A percentile compares a stretch with the other conserved stretches of the same genome.
Conservation (phyloP, 2,329 filamentous ascomycete species). For the Geosmithia flava region DNA sequence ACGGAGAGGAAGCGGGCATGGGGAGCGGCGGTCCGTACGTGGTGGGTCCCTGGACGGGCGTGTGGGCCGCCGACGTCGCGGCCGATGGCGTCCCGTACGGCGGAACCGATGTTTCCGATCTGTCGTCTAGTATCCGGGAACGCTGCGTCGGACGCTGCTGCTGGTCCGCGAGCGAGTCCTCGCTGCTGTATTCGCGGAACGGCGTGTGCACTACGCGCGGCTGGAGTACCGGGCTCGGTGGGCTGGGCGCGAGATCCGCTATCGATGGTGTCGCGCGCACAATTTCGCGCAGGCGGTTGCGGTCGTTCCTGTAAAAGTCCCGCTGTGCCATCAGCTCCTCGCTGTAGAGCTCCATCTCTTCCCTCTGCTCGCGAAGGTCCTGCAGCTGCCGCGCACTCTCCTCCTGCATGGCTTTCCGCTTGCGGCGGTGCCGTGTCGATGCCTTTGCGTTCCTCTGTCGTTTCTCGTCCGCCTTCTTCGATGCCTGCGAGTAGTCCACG, state of each 20-base stretch:
- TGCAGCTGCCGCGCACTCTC: conserved; percentile 59
- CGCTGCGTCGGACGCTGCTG: conserved; percentile 22
- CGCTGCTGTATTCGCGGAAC: conserved; percentile 22
- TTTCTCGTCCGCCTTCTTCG: conserved; percentile 75
- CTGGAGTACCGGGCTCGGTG: conserved; percentile 34
- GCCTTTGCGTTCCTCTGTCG: conserved; percentile 75
- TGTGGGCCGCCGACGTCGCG: conserved; percentile 22
- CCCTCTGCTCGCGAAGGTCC: conserved; percentile 54
- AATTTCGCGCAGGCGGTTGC: conserved; percentile 59
- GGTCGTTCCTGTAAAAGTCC: conserved; percentile 62
- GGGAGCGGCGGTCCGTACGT: conserved; percentile 23
- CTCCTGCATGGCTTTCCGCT: conserved; percentile 72
- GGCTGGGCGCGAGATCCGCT: conserved; percentile 36
- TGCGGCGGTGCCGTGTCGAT: conserved; percentile 68
- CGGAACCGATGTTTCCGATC: conserved; percentile 26
- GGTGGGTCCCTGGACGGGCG: conserved; percentile 23
- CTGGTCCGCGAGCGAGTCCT: conserved; percentile 30
- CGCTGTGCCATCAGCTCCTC: conserved; percentile 47
- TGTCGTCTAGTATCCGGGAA: conserved; percentile 30
- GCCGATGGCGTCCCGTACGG: conserved; percentile 23
- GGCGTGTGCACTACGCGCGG: conserved; percentile 14
- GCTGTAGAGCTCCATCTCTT: conserved; percentile 45
- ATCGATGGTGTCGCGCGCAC: conserved; percentile 46
- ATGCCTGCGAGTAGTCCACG: conserved; percentile 71
- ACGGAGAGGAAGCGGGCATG: conserved; percentile 19